A percentile compares a stretch with the other conserved stretches of the same genome.
Conservation (phyloP, 208 protist genomes). For the Sergeia podlipaevii region DNA sequence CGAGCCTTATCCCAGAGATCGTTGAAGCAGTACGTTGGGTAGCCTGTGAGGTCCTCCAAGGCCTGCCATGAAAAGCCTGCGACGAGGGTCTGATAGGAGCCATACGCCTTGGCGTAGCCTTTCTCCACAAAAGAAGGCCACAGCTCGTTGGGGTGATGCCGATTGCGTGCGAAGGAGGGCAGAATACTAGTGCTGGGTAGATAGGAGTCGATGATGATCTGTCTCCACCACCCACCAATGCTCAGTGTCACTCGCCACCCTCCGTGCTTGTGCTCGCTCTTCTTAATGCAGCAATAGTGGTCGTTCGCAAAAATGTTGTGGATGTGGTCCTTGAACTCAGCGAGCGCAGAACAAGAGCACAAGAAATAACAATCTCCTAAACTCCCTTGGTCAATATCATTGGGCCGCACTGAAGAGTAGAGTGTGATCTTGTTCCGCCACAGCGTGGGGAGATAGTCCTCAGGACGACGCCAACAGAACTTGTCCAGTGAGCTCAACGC, state of each 20-base stretch:
- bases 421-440: slow-evolving; percentile 39
- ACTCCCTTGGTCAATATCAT: slow-evolving; percentile 66
- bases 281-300: slow-evolving; percentile 26
- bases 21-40: slow-evolving; percentile 39
- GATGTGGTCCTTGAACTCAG: slow-evolving; percentile 30
- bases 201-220: slow-evolving; percentile 64
- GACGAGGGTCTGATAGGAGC: slow-evolving; percentile 70
- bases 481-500: slow-evolving; percentile 20
- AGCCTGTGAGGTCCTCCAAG: slow-evolving; percentile 65
- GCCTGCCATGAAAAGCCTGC: slow-evolving; percentile 52
- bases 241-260: slow-evolving; percentile 52
- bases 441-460: slow-evolving; percentile 42
- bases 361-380: slow-evolving; percentile 75
- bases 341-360: slow-evolving; percentile 38
- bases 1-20: slow-evolving; percentile 36
- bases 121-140: slow-evolving; percentile 82
- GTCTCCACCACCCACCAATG: slow-evolving; percentile 64
- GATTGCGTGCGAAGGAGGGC: slow-evolving; percentile 45
- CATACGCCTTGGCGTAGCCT: slow-evolving; percentile 81
- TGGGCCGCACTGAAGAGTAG: slow-evolving; percentile 30
- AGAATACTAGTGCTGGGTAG: slow-evolving; percentile 38
- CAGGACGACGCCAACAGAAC: slow-evolving; percentile 43
- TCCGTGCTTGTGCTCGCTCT: slow-evolving; percentile 40
- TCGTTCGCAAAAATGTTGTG: slow-evolving; percentile 44
- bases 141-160: slow-evolving; percentile 48